Conservation (phyloP, 2,329 filamentous ascomycete genomes). For the Sclerotinia minor region DNA sequence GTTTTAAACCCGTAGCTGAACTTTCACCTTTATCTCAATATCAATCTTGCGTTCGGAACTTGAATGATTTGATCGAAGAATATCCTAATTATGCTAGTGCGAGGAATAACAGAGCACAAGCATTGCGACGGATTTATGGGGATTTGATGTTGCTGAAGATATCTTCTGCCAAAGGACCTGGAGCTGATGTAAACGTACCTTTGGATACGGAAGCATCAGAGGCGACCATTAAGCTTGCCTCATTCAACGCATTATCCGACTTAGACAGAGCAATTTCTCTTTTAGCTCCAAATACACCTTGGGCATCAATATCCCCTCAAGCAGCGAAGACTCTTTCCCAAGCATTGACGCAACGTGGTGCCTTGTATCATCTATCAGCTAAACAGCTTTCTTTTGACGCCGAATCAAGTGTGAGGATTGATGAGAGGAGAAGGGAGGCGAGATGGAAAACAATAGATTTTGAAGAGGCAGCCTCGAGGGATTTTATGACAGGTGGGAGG, state of each 20-base stretch:
- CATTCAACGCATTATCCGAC: slow-evolving; percentile 51
- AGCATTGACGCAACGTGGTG: slow-evolving; percentile 70
- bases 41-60: slow-evolving; percentile 47
- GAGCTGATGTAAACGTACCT: slow-evolving; percentile 11
- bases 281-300: slow-evolving; percentile 54
- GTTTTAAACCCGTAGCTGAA: slow-evolving; percentile 40
- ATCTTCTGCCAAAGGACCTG: neutral
- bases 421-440: slow-evolving; percentile 16
- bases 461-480: slow-evolving; percentile 61
- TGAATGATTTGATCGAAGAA: slow-evolving; percentile 57
- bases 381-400: slow-evolving; percentile 40
- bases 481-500: slow-evolving; percentile 63
- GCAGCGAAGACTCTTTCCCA: slow-evolving; percentile 66
- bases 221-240: slow-evolving; percentile 46
- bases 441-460: slow-evolving; percentile 51
- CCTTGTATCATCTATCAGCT: slow-evolving; percentile 60
- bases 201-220: slow-evolving; percentile 46
- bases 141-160: slow-evolving; percentile 43
- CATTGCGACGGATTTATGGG: slow-evolving; percentile 61
- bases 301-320: slow-evolving; percentile 59
- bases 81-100: slow-evolving; percentile 69
- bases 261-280: slow-evolving; percentile 59
- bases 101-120: slow-evolving; percentile 73
- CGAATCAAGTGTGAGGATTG: slow-evolving; percentile 31
- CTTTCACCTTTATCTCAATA: slow-evolving; percentile 48